A percentile compares a stretch with the other conserved stretches of the same genome.
phyloP scores from a whole-genome alignment of 1,284 basidiomycete genomes.

The Ceratobasidium sp. region DNA sequence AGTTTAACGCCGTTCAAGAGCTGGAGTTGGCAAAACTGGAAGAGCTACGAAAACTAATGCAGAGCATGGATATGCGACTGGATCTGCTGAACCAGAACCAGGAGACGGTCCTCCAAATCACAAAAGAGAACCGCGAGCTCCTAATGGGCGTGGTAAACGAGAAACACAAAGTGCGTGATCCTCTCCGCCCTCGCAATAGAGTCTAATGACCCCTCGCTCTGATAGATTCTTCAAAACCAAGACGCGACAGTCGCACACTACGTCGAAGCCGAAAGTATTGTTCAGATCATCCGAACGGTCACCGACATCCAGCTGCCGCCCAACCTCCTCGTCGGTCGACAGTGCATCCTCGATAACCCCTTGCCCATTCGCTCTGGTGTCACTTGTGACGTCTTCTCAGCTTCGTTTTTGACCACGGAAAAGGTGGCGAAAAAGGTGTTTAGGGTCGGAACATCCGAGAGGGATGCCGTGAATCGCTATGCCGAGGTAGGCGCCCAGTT shows the following conservation, averaged over 20 bases:
- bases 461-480: slow-evolving; percentile 7
- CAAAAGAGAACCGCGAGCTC: background rate
- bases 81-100: background rate
- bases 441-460: slow-evolving; percentile 22
- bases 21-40: background rate
- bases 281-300: slow-evolving; percentile 18
- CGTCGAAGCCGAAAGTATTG: slow-evolving; percentile 3
- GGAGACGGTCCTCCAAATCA: background rate
- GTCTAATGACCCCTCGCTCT: too few relatives aligned
- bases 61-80: background rate
- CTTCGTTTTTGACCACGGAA: slow-evolving; percentile 21
- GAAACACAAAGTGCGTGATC: too few relatives aligned
- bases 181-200: too few relatives aligned
- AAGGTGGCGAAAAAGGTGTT: slow-evolving; percentile 38
- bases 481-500: background rate
- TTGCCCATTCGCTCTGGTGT: slow-evolving; percentile 7
- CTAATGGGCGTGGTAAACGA: too few relatives aligned
- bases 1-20: background rate
- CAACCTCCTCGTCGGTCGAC: slow-evolving; percentile 9
- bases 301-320: slow-evolving; percentile 26
- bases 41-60: background rate
- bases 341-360: slow-evolving; percentile 7
- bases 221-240: slow-evolving; percentile 5
- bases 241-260: background rate
- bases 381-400: slow-evolving; percentile 19